Evolutionary conservation across 169 alveolate species (phyloP).

Genomic region (Theileria equi): DNA sequence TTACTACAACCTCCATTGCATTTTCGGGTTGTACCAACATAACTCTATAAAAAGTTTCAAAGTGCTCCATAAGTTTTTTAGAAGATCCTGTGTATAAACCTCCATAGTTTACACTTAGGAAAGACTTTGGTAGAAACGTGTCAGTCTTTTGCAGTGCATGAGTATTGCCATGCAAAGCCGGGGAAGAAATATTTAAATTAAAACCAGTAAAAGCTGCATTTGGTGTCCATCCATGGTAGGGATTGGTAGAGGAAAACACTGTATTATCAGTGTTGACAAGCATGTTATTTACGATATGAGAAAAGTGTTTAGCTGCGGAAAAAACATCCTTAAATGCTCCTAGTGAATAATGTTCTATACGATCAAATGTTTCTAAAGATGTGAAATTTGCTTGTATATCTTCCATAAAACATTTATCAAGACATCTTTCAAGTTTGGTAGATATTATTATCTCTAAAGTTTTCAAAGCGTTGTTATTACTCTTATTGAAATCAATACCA

Average conservation of each 20-base stretch:
- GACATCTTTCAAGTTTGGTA: too few species aligned
- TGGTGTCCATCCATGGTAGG: slow-evolving; percentile 62
- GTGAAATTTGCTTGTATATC: too few species aligned
- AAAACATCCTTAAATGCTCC: too few species aligned
- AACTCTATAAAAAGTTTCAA: background rate
- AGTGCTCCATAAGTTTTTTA: background rate
- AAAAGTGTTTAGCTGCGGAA: too few species aligned
- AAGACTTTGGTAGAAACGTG: background rate
- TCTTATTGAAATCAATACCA: too few species aligned
- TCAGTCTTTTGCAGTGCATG: background rate
- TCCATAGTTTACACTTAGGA: slow-evolving; percentile 9
- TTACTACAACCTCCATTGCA: background rate
- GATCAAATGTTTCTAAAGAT: too few species aligned
- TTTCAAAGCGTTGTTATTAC: too few species aligned
- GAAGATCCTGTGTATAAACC: slow-evolving; percentile 15
- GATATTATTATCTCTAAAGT: too few species aligned
- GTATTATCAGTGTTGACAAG: too few species aligned
- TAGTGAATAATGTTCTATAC: too few species aligned
- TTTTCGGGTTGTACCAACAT: background rate
- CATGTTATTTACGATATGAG: too few species aligned
- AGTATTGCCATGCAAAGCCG: background rate
- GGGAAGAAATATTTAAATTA: background rate
- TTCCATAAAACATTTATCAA: too few species aligned
- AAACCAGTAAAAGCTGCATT: slow-evolving; percentile 27
- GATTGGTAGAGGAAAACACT: slow-evolving; percentile 13